phyloP scores from a whole-genome alignment of 1,139 yeast genomes.

The Debaryomyces robertsiae region DNA sequence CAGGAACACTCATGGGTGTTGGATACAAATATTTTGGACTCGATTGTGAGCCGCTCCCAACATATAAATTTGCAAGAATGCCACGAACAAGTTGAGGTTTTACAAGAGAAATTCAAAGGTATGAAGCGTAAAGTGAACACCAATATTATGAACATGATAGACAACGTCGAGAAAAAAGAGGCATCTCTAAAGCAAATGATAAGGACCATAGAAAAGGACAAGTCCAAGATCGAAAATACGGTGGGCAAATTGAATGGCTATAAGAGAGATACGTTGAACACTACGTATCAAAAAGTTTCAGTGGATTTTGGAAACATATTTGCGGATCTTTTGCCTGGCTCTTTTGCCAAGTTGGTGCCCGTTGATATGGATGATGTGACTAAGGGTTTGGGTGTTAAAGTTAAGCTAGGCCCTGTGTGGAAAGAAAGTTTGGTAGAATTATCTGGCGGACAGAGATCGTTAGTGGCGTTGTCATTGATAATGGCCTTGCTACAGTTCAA shows the following conservation, averaged over 20 bases:
- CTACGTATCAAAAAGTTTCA: slow-evolving; percentile 85
- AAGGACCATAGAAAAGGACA: slow-evolving; percentile 86
- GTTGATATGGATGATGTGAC: slow-evolving; percentile 80
- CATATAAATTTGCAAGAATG: slow-evolving; percentile 66
- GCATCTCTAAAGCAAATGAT: slow-evolving; percentile 76
- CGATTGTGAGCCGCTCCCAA: slow-evolving; percentile 59
- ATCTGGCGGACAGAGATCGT: slow-evolving; percentile 96
- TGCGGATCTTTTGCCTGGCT: slow-evolving; percentile 84
- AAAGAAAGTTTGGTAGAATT: slow-evolving; percentile 93
- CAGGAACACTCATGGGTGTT: slow-evolving; percentile 72
- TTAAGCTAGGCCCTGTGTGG: slow-evolving; percentile 91
- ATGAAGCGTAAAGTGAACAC: slow-evolving; percentile 85
- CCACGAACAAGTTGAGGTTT: slow-evolving; percentile 56
- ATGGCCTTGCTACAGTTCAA: slow-evolving; percentile 90
- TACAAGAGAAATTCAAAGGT: slow-evolving; percentile 65
- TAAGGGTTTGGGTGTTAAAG: slow-evolving; percentile 89
- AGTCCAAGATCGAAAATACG: slow-evolving; percentile 85
- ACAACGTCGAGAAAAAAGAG: slow-evolving; percentile 90
- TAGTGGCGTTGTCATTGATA: slow-evolving; percentile 87
- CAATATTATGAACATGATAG: slow-evolving; percentile 92
- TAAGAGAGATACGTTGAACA: slow-evolving; percentile 78
- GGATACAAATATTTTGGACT: slow-evolving; percentile 59
- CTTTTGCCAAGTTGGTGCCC: slow-evolving; percentile 88
- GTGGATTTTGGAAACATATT: slow-evolving; percentile 92
- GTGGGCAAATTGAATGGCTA: slow-evolving; percentile 84